phyloP scores from a whole-genome alignment of 495 filamentous ascomycete species.

The Podospora tetraspora region DNA sequence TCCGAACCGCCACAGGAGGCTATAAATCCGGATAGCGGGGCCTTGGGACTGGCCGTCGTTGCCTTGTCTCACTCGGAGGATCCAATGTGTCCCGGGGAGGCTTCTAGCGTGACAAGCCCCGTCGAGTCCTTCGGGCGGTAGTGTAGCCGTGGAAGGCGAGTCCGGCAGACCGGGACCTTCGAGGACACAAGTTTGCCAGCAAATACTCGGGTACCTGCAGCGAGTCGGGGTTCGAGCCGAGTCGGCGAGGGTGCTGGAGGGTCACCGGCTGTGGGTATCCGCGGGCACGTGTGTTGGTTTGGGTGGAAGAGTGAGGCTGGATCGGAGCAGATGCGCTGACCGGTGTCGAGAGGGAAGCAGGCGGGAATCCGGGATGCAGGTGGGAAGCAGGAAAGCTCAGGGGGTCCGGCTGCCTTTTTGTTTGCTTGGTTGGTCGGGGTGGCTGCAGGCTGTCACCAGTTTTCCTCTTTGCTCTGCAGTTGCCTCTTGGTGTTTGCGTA shows the following conservation, averaged over 20 bases:
- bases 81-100: constrained; percentile 4
- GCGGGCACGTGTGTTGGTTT: constrained; percentile 13
- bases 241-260: constrained; percentile 4
- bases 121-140: not conserved
- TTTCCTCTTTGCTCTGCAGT: not conserved
- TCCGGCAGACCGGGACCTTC: not conserved
- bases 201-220: constrained; percentile 21
- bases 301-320: not conserved
- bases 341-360: not conserved
- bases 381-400: not conserved
- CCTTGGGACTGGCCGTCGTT: constrained; percentile 17
- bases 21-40: constrained; percentile 26
- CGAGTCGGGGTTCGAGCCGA: constrained; percentile 14
- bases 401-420: constrained; percentile 2
- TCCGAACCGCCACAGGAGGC: constrained; percentile 18
- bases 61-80: constrained; percentile 21
- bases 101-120: constrained; percentile 7
- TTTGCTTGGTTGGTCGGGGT: constrained; percentile 11
- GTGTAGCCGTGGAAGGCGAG: constrained; percentile 7
- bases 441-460: constrained; percentile 7
- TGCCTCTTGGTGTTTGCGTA: constrained; percentile 4
- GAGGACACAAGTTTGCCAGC: not conserved
- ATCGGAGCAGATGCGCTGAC: not conserved
- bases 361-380: constrained; percentile 1
- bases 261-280: constrained; percentile 6